Conservation (phyloP, 768 basidiomycete species). For the Suillus subluteus region DNA sequence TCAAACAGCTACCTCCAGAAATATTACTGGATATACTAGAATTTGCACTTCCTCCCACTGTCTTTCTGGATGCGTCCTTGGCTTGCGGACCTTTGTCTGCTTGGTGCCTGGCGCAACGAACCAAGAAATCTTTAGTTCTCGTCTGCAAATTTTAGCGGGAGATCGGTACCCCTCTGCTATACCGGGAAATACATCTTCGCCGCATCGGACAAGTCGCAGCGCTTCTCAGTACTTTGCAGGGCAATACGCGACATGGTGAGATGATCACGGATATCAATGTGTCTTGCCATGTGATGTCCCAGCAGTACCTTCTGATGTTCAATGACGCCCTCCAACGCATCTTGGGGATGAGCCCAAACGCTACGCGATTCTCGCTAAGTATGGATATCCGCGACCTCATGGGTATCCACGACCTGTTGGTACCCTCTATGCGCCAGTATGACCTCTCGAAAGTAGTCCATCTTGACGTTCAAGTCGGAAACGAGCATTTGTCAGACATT, state of each 20-base stretch:
- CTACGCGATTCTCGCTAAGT: neutral
- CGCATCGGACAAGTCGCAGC: slow-evolving; percentile 25
- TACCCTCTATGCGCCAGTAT: neutral
- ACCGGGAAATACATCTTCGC: slow-evolving; percentile 30
- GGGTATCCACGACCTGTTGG: neutral
- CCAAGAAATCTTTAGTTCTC: slow-evolving; percentile 23
- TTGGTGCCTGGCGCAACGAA: slow-evolving; percentile 26
- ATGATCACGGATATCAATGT: slow-evolving; percentile 21
- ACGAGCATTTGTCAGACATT: neutral
- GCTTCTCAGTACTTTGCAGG: slow-evolving; percentile 24
- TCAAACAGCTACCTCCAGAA: slow-evolving; percentile 24
- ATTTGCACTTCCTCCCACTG: slow-evolving; percentile 26
- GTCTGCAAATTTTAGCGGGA: slow-evolving; percentile 34
- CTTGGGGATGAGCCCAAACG: slow-evolving; percentile 2
- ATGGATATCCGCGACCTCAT: slow-evolving; percentile 1
- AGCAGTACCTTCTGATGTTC: neutral
- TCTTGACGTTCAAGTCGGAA: slow-evolving; percentile 4
- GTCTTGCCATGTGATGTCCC: slow-evolving; percentile 14
- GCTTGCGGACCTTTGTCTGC: slow-evolving; percentile 21
- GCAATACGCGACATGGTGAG: slow-evolving; percentile 8
- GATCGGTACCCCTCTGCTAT: slow-evolving; percentile 28
- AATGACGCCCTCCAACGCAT: slow-evolving; percentile 1
- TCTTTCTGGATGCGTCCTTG: slow-evolving; percentile 22
- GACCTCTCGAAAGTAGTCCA: slow-evolving; percentile 3
- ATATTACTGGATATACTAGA: slow-evolving; percentile 29